Evolutionary conservation across 2,329 filamentous ascomycete species (phyloP).

Genomic region (Aspergillus sp.): DNA sequence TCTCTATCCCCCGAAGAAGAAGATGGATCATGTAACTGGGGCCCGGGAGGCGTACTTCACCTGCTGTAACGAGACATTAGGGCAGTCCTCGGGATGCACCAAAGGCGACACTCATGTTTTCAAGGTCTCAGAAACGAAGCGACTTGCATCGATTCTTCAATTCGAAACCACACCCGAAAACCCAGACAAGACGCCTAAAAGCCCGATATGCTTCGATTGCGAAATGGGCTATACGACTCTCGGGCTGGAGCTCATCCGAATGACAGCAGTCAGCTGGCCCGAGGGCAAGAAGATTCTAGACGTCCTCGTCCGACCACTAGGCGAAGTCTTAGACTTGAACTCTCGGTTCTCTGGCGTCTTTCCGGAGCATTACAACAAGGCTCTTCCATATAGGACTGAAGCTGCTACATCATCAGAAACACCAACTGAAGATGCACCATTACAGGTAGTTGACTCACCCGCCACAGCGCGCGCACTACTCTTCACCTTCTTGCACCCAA

Average conservation of each 20-base stretch:
- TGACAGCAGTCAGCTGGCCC: slow-evolving; percentile 90
- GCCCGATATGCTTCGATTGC: slow-evolving; percentile 81
- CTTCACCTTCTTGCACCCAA: slow-evolving; percentile 70
- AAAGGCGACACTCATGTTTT: slow-evolving; percentile 76
- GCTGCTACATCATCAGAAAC: slow-evolving; percentile 21
- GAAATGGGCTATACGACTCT: slow-evolving; percentile 95
- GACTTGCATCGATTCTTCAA: slow-evolving; percentile 75
- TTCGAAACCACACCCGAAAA: slow-evolving; percentile 71
- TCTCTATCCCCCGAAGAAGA: slow-evolving; percentile 57
- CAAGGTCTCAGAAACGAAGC: slow-evolving; percentile 73
- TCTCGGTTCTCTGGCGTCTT: slow-evolving; percentile 87
- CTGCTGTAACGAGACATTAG: slow-evolving; percentile 76
- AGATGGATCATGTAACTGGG: slow-evolving; percentile 56
- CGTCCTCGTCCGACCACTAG: slow-evolving; percentile 78
- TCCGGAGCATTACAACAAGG: slow-evolving; percentile 71
- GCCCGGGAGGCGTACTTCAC: slow-evolving; percentile 64
- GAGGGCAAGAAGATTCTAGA: slow-evolving; percentile 73
- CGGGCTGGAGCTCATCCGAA: slow-evolving; percentile 83
- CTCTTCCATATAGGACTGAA: slow-evolving; percentile 53
- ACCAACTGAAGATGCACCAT: slow-evolving; percentile 35
- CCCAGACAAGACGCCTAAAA: slow-evolving; percentile 25
- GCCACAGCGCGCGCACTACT: slow-evolving; percentile 72
- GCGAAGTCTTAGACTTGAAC: slow-evolving; percentile 85
- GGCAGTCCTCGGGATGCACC: slow-evolving; percentile 73
- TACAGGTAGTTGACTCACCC: slow-evolving; percentile 76